phyloP scores from a whole-genome alignment of 2,329 filamentous ascomycete species.

The Harringtonia aguacate region DNA sequence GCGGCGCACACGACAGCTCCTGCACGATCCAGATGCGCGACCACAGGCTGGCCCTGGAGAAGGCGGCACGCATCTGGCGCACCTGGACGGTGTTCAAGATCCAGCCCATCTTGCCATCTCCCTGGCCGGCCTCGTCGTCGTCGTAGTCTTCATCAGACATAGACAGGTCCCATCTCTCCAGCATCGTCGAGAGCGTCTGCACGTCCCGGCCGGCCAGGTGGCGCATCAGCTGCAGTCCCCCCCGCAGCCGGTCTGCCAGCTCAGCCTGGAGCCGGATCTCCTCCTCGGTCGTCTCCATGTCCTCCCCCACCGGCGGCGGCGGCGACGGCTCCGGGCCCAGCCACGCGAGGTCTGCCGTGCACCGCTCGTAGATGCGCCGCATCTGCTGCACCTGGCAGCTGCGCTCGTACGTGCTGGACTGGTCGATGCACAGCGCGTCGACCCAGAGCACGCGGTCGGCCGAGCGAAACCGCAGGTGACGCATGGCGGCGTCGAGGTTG shows the following conservation, averaged over 20 bases:
- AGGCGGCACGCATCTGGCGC: background rate
- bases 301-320: background rate
- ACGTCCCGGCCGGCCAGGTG: background rate
- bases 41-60: conserved; percentile 2
- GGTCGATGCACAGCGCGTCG: conserved; percentile 13
- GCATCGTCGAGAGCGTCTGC: background rate
- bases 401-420: conserved; percentile 8
- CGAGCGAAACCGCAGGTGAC: conserved; percentile 3
- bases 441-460: conserved; percentile 8
- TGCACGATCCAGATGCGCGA: conserved; percentile 10
- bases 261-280: too few species aligned
- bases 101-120: too few species aligned
- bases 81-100: background rate
- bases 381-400: conserved; percentile 9
- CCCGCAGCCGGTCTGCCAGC: background rate
- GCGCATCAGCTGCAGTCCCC: conserved; percentile 3
- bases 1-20: conserved; percentile 8
- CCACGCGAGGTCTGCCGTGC: conserved; percentile 4
- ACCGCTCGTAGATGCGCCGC: conserved; percentile 9
- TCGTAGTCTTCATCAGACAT: background rate
- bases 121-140: background rate
- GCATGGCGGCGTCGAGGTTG: conserved; percentile 8
- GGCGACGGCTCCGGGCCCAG: conserved; percentile 4
- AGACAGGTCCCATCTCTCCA: background rate
- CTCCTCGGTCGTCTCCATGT: conserved; percentile 9